Evolutionary conservation across 768 basidiomycete genomes (phyloP).

Genomic region (Sporobolomyces roseus): DNA sequence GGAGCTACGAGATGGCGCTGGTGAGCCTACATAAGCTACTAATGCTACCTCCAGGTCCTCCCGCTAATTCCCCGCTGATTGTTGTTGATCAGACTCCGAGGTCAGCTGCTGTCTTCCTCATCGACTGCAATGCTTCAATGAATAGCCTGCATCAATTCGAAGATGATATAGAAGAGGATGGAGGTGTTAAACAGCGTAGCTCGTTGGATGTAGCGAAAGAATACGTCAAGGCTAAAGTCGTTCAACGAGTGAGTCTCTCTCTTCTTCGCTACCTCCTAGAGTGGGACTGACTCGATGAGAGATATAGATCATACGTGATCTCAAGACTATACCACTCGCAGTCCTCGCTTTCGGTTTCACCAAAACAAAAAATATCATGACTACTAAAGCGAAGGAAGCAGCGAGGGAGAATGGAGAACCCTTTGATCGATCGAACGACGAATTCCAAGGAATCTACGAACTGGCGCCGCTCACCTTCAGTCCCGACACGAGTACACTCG

Average conservation of each 20-base stretch:
- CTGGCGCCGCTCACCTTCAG: slow-evolving; percentile 64
- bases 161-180: slow-evolving; percentile 49
- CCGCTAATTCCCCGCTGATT: too few relatives aligned
- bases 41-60: too few relatives aligned
- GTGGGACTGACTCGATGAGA: not conserved
- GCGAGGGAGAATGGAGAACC: slow-evolving; percentile 48
- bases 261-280: not conserved
- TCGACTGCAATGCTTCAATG: slow-evolving; percentile 88
- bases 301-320: slow-evolving; percentile 76
- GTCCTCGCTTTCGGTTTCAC: slow-evolving; percentile 74
- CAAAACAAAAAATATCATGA: slow-evolving; percentile 40
- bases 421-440: slow-evolving; percentile 63
- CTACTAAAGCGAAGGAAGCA: slow-evolving; percentile 18
- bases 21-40: not conserved
- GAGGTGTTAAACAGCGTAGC: slow-evolving; percentile 47
- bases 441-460: slow-evolving; percentile 62
- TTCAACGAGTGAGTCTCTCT: slow-evolving; percentile 33
- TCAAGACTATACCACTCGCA: slow-evolving; percentile 93
- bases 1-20: slow-evolving; percentile 2
- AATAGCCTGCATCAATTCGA: slow-evolving; percentile 58
- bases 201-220: slow-evolving; percentile 78
- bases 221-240: slow-evolving; percentile 85
- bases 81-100: slow-evolving; percentile 16
- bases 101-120: slow-evolving; percentile 59
- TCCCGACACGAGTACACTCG: slow-evolving; percentile 63